Conservation (phyloP, 495 filamentous ascomycete species). For the Neurospora sp. region DNA sequence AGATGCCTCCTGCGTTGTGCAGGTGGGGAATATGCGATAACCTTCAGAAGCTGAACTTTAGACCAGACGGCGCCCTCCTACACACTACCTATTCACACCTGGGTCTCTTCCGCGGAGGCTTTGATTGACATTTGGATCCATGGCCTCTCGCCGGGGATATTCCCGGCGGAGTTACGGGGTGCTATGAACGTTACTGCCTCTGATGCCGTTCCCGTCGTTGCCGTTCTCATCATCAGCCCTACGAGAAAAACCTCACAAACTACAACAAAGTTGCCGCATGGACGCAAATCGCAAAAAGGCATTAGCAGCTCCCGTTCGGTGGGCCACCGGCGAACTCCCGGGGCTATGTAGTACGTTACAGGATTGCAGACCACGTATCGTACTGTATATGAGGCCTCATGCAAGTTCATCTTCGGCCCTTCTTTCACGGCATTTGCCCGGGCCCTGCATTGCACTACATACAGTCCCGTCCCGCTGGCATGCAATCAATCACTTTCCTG, state of each 20-base stretch:
- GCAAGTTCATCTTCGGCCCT: neutral
- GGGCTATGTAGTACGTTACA: neutral
- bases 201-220: neutral
- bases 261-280: neutral
- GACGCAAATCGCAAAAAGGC: neutral
- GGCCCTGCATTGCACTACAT: neutral
- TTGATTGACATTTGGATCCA: neutral
- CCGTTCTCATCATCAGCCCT: neutral
- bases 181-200: neutral
- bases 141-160: neutral
- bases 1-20: neutral
- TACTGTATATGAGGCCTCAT: neutral
- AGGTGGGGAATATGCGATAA: neutral
- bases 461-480: neutral
- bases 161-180: neutral
- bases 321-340: neutral
- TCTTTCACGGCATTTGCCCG: neutral
- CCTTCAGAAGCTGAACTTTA: neutral
- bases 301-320: neutral
- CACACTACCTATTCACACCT: neutral
- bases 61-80: neutral
- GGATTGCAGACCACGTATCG: too few species aligned
- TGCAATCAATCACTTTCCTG: neutral
- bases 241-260: neutral
- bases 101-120: neutral